Conservation (phyloP, 2,329 filamentous ascomycete genomes). For the Metarhizium rileyi region DNA sequence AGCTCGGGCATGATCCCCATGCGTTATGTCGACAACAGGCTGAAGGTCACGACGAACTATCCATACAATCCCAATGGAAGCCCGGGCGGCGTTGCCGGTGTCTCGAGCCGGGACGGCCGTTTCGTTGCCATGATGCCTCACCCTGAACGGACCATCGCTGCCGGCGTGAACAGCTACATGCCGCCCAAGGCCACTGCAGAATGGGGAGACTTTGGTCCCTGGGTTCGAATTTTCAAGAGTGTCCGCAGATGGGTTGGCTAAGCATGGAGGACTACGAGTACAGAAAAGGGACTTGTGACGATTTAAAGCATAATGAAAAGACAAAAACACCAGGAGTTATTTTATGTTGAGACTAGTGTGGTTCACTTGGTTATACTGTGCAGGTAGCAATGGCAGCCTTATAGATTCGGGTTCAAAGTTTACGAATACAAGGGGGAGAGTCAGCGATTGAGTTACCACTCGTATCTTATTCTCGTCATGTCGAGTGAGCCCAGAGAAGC, state of each 20-base stretch:
- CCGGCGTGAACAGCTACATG: conserved; percentile 66
- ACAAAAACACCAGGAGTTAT: not conserved
- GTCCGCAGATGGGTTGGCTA: conserved; percentile 78
- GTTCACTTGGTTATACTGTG: not conserved
- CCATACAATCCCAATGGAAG: conserved; percentile 84
- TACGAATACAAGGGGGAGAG: not conserved
- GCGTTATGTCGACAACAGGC: conserved; percentile 75
- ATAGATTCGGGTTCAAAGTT: not conserved
- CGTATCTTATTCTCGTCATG: not conserved
- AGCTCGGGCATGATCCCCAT: conserved; percentile 63
- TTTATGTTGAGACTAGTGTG: not conserved
- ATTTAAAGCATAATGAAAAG: not conserved
- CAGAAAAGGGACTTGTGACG: too few species aligned
- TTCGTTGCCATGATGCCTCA: conserved; percentile 90
- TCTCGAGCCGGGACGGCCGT: conserved; percentile 66
- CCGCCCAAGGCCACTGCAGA: conserved; percentile 47
- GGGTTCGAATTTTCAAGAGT: conserved; percentile 79
- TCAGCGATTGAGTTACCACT: not conserved
- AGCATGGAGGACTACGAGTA: not conserved
- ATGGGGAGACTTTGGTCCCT: conserved; percentile 78
- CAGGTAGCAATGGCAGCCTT: not conserved
- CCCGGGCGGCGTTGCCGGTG: conserved; percentile 70
- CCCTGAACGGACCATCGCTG: conserved; percentile 79
- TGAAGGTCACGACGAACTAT: conserved; percentile 67
- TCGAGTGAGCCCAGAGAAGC: not conserved